These are phyloP conservation scores for Lentinula boryana DNA, from an alignment of 768 basidiomycete species.

Conservation along the genomic window DNA sequence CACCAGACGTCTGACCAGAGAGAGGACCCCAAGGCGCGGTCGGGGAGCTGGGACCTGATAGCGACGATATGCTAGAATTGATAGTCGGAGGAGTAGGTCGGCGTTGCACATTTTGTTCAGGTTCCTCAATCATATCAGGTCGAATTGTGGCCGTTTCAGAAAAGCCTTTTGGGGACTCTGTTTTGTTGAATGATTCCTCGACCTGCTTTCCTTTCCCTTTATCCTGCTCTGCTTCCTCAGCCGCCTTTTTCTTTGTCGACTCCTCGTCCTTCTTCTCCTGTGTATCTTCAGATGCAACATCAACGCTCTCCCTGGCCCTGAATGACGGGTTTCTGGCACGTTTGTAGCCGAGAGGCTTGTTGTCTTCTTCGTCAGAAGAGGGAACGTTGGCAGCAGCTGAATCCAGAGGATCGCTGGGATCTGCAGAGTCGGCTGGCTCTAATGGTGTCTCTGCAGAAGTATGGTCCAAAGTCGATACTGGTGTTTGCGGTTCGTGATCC, in stretches of 20 bases:
- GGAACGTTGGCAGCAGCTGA: constrained; percentile 18
- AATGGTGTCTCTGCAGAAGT: constrained; percentile 16
- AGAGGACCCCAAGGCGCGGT: constrained; percentile 13
- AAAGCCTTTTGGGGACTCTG: constrained; percentile 17
- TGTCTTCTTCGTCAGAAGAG: constrained; percentile 27
- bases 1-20: constrained; percentile 16
- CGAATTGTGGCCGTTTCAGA: constrained; percentile 40
- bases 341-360: constrained; percentile 19
- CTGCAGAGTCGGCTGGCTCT: constrained; percentile 18
- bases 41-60: not conserved
- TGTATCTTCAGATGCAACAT: not conserved
- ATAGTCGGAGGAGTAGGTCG: constrained; percentile 4
- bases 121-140: constrained; percentile 27
- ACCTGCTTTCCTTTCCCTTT: constrained; percentile 2
- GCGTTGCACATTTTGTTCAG: constrained; percentile 19
- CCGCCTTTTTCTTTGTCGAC: constrained; percentile 2
- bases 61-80: not conserved
- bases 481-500: constrained; percentile 7
- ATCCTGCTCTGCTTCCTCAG: constrained; percentile 5
- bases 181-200: not conserved
- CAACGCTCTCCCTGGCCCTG: constrained; percentile 39
- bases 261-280: not conserved
- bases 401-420: constrained; percentile 28
- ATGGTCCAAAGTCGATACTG: constrained; percentile 20
- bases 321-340: not conserved